Conservation (phyloP, 2,329 filamentous ascomycete genomes). For the Cordyceps tenuipes region DNA sequence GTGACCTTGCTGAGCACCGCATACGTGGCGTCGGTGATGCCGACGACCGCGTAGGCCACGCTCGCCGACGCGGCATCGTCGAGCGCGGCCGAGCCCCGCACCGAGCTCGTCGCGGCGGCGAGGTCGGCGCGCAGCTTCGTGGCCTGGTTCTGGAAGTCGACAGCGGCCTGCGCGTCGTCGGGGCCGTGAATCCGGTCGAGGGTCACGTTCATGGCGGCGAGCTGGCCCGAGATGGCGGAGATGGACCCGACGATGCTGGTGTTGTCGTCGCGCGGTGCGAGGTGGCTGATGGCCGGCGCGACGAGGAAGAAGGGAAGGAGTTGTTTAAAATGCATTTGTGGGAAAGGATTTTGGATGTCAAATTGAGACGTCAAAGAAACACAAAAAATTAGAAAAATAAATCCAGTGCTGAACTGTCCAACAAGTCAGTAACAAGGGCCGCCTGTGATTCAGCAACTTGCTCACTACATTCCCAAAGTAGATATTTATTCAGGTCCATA, state of each 20-base stretch:
- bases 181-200: neutral
- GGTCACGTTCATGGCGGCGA: neutral
- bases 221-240: neutral
- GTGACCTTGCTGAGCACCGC: neutral
- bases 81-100: neutral
- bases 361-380: neutral
- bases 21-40: neutral
- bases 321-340: neutral
- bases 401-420: no score
- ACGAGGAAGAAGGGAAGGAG: neutral
- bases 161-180: neutral
- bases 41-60: slow-evolving; percentile 4
- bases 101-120: neutral
- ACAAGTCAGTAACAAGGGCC: no score
- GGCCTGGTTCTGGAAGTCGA: slow-evolving; percentile 5
- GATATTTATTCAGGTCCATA: no score
- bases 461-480: no score
- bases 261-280: neutral
- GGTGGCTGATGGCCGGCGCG: neutral
- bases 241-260: neutral
- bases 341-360: neutral
- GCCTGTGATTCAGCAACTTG: no score
- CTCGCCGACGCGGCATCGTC: neutral
- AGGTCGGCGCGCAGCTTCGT: neutral
- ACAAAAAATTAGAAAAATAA: neutral